Base-by-base conservation (phyloP, 352 stramenopile genomes). In the Phytopythium ostracodes region DNA sequence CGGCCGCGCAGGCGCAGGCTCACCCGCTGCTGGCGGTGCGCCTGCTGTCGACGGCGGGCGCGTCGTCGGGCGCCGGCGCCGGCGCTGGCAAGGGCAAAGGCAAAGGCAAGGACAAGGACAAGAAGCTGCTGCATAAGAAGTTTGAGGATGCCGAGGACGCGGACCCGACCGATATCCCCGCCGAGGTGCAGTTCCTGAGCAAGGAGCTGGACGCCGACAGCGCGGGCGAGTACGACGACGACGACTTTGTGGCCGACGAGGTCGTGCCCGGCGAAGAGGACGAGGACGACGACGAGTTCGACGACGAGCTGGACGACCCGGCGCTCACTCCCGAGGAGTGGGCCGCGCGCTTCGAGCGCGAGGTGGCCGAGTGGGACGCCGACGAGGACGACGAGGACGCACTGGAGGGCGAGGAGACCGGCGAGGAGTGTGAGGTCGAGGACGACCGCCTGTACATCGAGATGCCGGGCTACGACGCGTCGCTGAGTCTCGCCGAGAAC, bases 361-460 rank as follows among this genome's bases (percentile, higher is more conserved):
- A 91, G 9, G 72, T 91, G 31, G 76, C 81, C 51, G 63, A 74
- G 58, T 81, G 76, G 69, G 76, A 89, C 49, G 49, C 73, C 14
- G 74, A 84, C 24, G 70, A 77, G 25, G 69, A 58, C 20, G 68
- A 63, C 8, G 42, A 71, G 24, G 51, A 59, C 40, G 56, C 64
- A 9, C 51, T 61, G 18, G 64, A 43, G 31, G n/a, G 5, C 44
- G 20, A 29, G 22, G 64, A 43, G 31, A 17, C 4, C 44, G 20
- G 36, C 0, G 24, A 59, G 43, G 7, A 56, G 2, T 24, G 42
- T 18, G 66, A 82, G 11, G 40, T 85, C 17, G 81, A 88, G 35
- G 81, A 91, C 51, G 81, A 91, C 63, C 76, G 79, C 51, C 73
- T 91, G 20, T 89, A 89, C 59, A 82, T 88, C 22, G 76, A 91